Conservation (phyloP, 257 asterid genomes). For the Solanum chilense region DNA sequence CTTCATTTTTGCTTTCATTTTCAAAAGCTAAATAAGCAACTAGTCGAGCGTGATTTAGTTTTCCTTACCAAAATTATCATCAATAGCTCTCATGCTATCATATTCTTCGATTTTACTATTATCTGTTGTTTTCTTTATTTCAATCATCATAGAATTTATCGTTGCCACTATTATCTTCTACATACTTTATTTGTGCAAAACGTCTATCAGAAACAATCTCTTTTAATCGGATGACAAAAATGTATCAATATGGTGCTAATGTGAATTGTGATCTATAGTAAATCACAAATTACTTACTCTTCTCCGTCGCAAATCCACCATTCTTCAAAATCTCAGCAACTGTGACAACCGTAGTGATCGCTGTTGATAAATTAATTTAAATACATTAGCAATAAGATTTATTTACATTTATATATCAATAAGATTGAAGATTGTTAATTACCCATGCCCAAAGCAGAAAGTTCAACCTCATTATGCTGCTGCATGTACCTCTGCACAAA, state of each 20-base stretch:
- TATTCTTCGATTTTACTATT: neutral
- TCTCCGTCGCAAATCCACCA: slow-evolving; percentile 74
- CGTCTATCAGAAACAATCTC: neutral
- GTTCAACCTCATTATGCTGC: slow-evolving; percentile 90
- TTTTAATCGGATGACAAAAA: too few relatives aligned
- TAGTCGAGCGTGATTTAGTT: neutral
- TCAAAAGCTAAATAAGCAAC: neutral
- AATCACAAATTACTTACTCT: slow-evolving; percentile 34
- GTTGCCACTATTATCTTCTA: neutral
- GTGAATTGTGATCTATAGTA: too few relatives aligned
- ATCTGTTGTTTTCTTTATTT: neutral
- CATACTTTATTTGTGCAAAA: neutral
- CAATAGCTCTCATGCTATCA: neutral
- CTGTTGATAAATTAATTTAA: slow-evolving; percentile 18
- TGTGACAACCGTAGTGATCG: slow-evolving; percentile 89
- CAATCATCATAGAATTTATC: neutral
- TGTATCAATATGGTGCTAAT: too few relatives aligned
- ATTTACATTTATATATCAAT: neutral
- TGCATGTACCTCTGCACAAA: slow-evolving; percentile 75
- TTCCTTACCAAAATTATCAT: neutral
- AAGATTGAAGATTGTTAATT: slow-evolving; percentile 4
- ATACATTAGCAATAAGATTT: neutral
- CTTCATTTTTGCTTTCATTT: neutral
- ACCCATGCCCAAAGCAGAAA: slow-evolving; percentile 99
- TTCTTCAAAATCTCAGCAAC: slow-evolving; percentile 84